These are phyloP conservation scores for Nicotiana noctiflora DNA, from an alignment of 257 asterid genomes.

Conservation along the genomic window DNA sequence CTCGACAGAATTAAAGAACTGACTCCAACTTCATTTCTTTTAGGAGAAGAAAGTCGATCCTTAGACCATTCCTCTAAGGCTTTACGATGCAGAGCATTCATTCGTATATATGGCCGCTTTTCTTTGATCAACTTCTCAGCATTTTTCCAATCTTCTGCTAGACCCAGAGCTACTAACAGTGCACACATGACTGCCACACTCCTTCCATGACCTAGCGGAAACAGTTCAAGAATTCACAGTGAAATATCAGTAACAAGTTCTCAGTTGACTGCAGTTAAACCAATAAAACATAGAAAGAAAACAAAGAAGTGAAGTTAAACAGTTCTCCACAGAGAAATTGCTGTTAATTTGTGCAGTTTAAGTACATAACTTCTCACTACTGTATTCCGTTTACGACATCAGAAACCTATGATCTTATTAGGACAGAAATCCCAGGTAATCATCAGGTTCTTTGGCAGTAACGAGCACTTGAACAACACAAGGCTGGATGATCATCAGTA, in stretches of 20 bases:
- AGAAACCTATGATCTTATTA: neutral
- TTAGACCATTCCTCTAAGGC: slow-evolving; percentile 94
- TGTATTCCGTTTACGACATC: neutral
- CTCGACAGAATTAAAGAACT: slow-evolving; percentile 22
- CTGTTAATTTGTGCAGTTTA: neutral
- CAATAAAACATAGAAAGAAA: neutral
- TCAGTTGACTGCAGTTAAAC: neutral
- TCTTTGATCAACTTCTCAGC: slow-evolving; percentile 73
- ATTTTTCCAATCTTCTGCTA: slow-evolving; percentile 85
- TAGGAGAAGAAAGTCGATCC: slow-evolving; percentile 45
- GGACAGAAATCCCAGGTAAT: neutral
- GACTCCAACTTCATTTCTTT: slow-evolving; percentile 24
- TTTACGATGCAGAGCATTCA: slow-evolving; percentile 69
- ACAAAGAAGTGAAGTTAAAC: neutral
- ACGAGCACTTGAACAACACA: neutral
- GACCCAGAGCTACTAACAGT: slow-evolving; percentile 76
- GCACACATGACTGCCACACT: slow-evolving; percentile 96
- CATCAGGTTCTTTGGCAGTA: neutral
- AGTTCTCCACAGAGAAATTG: neutral
- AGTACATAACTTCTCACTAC: neutral
- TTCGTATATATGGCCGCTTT: slow-evolving; percentile 62
- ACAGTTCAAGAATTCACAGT: neutral
- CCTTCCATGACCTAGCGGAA: slow-evolving; percentile 73
- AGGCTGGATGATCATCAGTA: neutral
- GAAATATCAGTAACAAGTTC: neutral